phyloP scores from a whole-genome alignment of 768 basidiomycete genomes.

The Inosperma sp. region DNA sequence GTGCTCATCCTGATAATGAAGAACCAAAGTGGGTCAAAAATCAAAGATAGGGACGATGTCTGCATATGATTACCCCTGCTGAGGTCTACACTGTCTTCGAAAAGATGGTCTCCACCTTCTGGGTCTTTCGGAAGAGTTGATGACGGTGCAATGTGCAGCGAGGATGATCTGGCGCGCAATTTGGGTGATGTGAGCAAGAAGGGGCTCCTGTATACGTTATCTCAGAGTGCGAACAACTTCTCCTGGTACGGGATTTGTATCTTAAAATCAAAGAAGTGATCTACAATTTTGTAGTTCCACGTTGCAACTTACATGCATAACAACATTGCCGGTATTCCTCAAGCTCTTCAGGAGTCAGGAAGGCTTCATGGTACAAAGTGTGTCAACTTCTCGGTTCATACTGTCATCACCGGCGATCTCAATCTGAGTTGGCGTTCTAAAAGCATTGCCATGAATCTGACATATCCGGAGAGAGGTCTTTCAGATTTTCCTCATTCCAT shows the following conservation, averaged over 20 bases:
- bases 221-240: constrained; percentile 90
- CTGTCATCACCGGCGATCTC: constrained; percentile 98
- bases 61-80: constrained; percentile 61
- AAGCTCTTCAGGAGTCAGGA: constrained; percentile 95
- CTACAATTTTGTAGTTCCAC: constrained; percentile 64
- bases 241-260: constrained; percentile 61
- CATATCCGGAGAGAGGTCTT: constrained; percentile 91
- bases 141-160: constrained; percentile 92
- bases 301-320: constrained; percentile 99
- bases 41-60: constrained; percentile 95
- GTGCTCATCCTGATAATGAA: constrained; percentile 59
- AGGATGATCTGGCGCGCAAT: constrained; percentile 98
- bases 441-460: constrained; percentile 96
- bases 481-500: constrained; percentile 20
- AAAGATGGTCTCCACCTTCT: constrained; percentile 93
- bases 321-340: constrained; percentile 96
- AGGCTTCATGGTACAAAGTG: constrained; percentile 97
- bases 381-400: constrained; percentile 98
- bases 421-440: constrained; percentile 95
- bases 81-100: constrained; percentile 94
- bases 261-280: constrained; percentile 1
- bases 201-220: constrained; percentile 96
- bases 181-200: constrained; percentile 93
- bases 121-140: constrained; percentile 95
- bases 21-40: constrained; percentile 83